These are phyloP conservation scores for Candida schatavii DNA, from an alignment of 805 yeast species.

Conservation along the genomic window DNA sequence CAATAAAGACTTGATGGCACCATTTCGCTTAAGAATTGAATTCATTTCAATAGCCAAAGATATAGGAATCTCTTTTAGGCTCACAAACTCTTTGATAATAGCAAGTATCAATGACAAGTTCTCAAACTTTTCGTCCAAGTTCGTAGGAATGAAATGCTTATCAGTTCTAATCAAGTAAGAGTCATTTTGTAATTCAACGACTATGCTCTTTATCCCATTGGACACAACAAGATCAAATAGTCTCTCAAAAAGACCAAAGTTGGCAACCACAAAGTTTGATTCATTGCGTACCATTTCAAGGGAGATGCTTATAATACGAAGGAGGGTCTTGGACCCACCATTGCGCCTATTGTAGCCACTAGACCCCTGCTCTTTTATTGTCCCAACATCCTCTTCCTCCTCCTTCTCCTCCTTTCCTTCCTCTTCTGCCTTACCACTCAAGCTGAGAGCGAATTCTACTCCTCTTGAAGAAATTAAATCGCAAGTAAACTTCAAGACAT, in stretches of 20 bases:
- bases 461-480: constrained; percentile 48
- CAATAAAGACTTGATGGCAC: constrained; percentile 59
- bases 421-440: constrained; percentile 20
- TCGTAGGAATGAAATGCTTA: constrained; percentile 28
- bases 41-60: constrained; percentile 51
- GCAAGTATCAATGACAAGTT: constrained; percentile 64
- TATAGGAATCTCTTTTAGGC: constrained; percentile 41
- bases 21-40: constrained; percentile 50
- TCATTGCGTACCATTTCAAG: constrained; percentile 44
- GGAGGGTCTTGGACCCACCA: constrained; percentile 55
- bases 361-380: too few species aligned
- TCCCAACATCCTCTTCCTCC: too few species aligned
- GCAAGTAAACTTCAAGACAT: constrained; percentile 42
- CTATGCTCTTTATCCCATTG: constrained; percentile 59
- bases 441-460: constrained; percentile 44
- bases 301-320: constrained; percentile 54
- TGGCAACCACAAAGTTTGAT: constrained; percentile 38
- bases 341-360: too few species aligned
- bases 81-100: constrained; percentile 57
- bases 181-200: constrained; percentile 57
- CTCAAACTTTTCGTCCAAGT: constrained; percentile 52
- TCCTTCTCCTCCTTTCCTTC: constrained; percentile 13
- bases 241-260: constrained; percentile 51
- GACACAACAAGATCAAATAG: constrained; percentile 64
- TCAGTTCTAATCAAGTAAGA: constrained; percentile 38